Evolutionary conservation across 2,329 filamentous ascomycete species (phyloP).

Genomic region (Keithomyces neogunnii): DNA sequence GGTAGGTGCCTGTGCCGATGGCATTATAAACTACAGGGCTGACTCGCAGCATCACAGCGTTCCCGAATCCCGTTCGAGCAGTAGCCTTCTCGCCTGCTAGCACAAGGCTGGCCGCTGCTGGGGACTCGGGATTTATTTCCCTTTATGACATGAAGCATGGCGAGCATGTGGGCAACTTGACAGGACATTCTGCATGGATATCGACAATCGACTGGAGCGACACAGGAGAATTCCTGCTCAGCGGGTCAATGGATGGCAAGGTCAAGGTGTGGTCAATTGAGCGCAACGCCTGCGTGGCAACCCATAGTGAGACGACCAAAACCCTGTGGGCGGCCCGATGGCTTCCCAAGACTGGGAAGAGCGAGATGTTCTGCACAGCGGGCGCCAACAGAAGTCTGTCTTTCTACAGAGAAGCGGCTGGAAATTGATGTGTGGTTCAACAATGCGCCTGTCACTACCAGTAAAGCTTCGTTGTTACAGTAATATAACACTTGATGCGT

Average conservation of each 20-base stretch:
- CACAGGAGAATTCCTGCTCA: constrained; percentile 84
- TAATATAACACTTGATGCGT: no score
- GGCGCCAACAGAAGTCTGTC: constrained; percentile 68
- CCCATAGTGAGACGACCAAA: constrained; percentile 84
- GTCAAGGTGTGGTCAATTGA: constrained; percentile 95
- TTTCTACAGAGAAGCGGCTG: constrained; percentile 80
- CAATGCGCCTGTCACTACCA: background rate
- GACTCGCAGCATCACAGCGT: constrained; percentile 40
- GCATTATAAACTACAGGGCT: background rate
- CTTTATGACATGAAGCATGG: constrained; percentile 89
- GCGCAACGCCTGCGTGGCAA: constrained; percentile 75
- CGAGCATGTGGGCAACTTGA: constrained; percentile 81
- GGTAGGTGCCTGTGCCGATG: constrained; percentile 34
- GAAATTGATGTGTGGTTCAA: constrained; percentile 33
- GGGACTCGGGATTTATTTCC: constrained; percentile 80
- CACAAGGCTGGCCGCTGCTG: constrained; percentile 78
- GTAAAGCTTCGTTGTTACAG: background rate
- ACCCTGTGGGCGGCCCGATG: constrained; percentile 77
- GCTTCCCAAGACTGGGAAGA: constrained; percentile 64
- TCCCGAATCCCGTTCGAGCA: constrained; percentile 77
- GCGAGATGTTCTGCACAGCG: constrained; percentile 68
- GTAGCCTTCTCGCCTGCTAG: constrained; percentile 83
- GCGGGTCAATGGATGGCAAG: constrained; percentile 84
- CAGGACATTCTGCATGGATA: constrained; percentile 78
- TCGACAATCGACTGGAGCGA: constrained; percentile 88